Percentiles rank a stretch among this genome's conserved stretches.
Conservation (phyloP, 2,329 filamentous ascomycete genomes). For the Alternaria conjuncta region DNA sequence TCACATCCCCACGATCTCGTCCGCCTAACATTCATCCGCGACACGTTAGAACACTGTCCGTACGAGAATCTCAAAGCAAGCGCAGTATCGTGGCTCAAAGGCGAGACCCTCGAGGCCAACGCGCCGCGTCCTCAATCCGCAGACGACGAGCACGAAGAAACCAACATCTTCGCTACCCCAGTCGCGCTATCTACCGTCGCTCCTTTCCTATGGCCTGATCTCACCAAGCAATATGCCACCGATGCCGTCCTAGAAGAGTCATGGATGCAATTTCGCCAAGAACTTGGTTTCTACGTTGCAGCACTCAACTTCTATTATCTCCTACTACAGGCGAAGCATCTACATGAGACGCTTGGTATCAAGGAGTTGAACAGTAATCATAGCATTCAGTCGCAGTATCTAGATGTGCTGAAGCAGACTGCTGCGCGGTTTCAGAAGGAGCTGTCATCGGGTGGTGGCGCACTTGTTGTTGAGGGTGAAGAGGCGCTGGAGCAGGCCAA, state of each 20-base stretch:
- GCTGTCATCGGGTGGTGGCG: constrained; percentile 42
- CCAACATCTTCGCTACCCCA: constrained; percentile 55
- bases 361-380: constrained; percentile 49
- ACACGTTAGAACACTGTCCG: constrained; percentile 61
- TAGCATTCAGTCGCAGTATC: constrained; percentile 51
- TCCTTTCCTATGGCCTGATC: constrained; percentile 60
- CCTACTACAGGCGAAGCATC: constrained; percentile 56
- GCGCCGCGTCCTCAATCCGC: constrained; percentile 27
- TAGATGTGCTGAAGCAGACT: constrained; percentile 52
- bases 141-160: constrained; percentile 19
- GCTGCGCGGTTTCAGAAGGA: constrained; percentile 46
- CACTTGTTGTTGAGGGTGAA: constrained; percentile 47
- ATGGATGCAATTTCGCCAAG: constrained; percentile 57
- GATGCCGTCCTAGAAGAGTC: constrained; percentile 32
- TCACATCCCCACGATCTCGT: constrained; percentile 60
- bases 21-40: constrained; percentile 61
- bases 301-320: constrained; percentile 66
- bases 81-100: constrained; percentile 66
- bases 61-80: constrained; percentile 63
- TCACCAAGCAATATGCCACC: constrained; percentile 49
- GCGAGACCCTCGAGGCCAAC: constrained; percentile 61
- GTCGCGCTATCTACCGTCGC: constrained; percentile 57
- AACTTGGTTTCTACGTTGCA: constrained; percentile 62
- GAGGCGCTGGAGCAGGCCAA: constrained; percentile 43
- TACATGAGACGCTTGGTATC: constrained; percentile 58